Base-by-base conservation (phyloP, 345 rosid genomes). In the Populus ilicifolia region DNA sequence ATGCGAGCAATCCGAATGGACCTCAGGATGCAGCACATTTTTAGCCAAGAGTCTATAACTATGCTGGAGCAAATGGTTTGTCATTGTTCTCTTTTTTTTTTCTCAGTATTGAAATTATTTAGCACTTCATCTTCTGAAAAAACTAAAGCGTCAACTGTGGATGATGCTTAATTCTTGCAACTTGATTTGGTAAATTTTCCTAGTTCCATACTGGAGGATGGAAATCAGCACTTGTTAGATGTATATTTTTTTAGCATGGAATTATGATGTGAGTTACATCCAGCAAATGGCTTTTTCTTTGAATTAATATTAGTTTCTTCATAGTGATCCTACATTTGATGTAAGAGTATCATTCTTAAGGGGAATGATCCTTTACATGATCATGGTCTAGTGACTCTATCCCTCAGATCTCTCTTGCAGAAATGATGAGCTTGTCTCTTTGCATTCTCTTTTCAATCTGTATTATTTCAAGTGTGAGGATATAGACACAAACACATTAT, bases 1-100 rank as follows among this genome's bases (percentile, higher is more conserved):
- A 93, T 96, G 98, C 89, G 99, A 84, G 97, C 98, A 67, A 85
- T 93, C 70, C 89, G 98, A 68, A 92, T 96, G 97, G 99, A 96
- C 80, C 88, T 96, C 79, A 81, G 99, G 84, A 96, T 93, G 98
- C 98, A 93, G 77, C 99, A 96, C 80, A 93, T 93, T 72, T 96
- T 96, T 79, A 89, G 90, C 82, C 78, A 75, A 80, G 93, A 87
- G 79, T 91, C 98, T 73, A 89, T 92, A 70, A 88, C 90, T 59
- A 91, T 96, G 91, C 87, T 96, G 83, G 99, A 96, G 85, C 94
- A 93, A 88, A 96, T 96, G 98, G 99, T 96, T 66, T 72, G 87
- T 78, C 68, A 64, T 69, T n/a, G 52, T 16, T 54, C 14, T 70
- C 27, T 25, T 62, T 14, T 75, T 14, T 75, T 30, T 71, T 59